Evolutionary conservation across 139 green algal genomes (phyloP), one percentile per base, ranked within the genome.

Genomic region (Chlorella sorokiniana): DNA sequence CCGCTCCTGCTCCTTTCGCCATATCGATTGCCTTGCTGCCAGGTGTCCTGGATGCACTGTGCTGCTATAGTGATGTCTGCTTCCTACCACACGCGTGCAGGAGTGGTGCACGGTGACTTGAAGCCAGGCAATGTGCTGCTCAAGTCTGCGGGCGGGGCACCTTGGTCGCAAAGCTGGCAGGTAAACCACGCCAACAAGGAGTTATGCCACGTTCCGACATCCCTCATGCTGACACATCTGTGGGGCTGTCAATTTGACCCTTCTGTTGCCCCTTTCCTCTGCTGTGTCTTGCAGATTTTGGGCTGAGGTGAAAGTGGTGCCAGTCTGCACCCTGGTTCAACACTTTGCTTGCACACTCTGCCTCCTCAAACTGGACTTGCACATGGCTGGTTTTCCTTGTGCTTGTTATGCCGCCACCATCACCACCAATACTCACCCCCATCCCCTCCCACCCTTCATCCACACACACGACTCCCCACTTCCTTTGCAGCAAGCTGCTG

Each of bases 231-330:
- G n/a, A n/a, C n/a, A n/a, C n/a, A n/a, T n/a, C n/a, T n/a, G n/a
- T n/a, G n/a, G n/a, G n/a, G n/a, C n/a, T n/a, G n/a, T n/a, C n/a
- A n/a, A n/a, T n/a, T n/a, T n/a, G n/a, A n/a, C n/a, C n/a, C n/a
- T n/a, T n/a, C n/a, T n/a, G n/a, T n/a, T n/a, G n/a, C n/a, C n/a
- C n/a, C n/a, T n/a, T n/a, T n/a, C n/a, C n/a, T n/a, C n/a, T n/a
- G n/a, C n/a, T n/a, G n/a, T n/a, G n/a, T n/a, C n/a, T 83, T n/a
- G 62, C 62, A 3, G 77, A 83, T 37, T 83, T 83, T 76, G 77
- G 77, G n/a, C 61, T 76, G 27, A 68, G 44, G n/a, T 64, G 62
- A 20, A 78, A n/a, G 62, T 35, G 62, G 27, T 23, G 62, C 62
- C 31, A 5, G 52, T 33, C 61, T 68, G 29, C n/a, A 33, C 29